Base-by-base conservation (phyloP, 2,329 filamentous ascomycete genomes). In the Arthrobotrys sphaeroides region DNA sequence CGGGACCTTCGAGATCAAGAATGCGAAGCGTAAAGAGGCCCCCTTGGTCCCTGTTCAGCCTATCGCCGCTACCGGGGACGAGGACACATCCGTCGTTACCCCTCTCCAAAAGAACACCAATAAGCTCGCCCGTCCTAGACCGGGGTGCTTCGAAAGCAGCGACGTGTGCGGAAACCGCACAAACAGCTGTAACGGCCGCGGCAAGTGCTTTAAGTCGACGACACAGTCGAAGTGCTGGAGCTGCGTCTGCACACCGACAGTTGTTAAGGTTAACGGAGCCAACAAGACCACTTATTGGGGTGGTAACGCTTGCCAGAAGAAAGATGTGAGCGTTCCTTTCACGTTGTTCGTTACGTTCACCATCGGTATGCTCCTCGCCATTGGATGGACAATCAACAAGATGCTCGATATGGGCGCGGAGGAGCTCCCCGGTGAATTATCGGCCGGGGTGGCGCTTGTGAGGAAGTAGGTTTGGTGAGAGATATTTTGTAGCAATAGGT, bases 361-460 rank as follows among this genome's bases (percentile, higher is more conserved):
- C 2, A 84, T 97, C 53, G 83, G 89, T 38, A 83, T 95, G 0
- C 87, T 88, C 51, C 83, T 91, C 38, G 84, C 96, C 26, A 86
- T 72, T 13, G 49, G 85, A 38, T 90, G 91, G 81, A 89, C 88
- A 9, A 90, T 98, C 79, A 89, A 90, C 38, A 61, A 67, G 4
- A 85, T 96, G 86, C 83, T 99, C 64, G 95, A 90, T 83, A 90
- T 85, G 77, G 91, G 98, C 80, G 95, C 94, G 33, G 88, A 91
- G 82, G 90, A 96, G 84, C 85, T 98, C 78, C 95, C 95, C 0
- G 93, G 93, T 79, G 94, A 99, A 6, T 94, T 99, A 82, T 93
- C 93, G n/a, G 95, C 95, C 53, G 95, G 95, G 77, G 94, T 99
- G 38, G 91, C 90, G 78, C 88, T 89, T 72, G 86, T 89, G 33